Evolutionary conservation across 2,329 filamentous ascomycete genomes (phyloP).

Genomic region (Dactylellina haptotyla): DNA sequence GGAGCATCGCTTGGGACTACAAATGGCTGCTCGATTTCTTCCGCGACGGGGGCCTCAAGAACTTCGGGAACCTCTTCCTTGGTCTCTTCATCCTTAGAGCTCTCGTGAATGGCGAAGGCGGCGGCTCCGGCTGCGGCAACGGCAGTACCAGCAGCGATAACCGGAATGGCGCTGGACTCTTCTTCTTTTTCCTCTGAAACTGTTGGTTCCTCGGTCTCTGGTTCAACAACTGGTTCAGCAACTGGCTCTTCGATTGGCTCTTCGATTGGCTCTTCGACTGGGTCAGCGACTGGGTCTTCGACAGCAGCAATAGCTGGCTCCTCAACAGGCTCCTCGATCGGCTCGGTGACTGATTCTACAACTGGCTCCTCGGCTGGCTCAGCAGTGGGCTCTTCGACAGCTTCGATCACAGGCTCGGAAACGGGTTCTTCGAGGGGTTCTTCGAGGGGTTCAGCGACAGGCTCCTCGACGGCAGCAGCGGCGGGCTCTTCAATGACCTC

Average conservation of each 20-base stretch:
- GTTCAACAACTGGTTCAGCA: neutral
- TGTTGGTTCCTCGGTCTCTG: neutral
- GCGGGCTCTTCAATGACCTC: neutral
- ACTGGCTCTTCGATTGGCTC: constrained; percentile 1
- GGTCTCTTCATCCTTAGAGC: constrained; percentile 15
- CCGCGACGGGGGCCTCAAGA: neutral
- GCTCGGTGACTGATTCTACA: neutral
- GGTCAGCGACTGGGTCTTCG: neutral
- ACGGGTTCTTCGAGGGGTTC: neutral
- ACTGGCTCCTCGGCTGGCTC: constrained; percentile 3
- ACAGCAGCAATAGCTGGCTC: constrained; percentile 4
- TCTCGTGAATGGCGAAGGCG: constrained; percentile 31
- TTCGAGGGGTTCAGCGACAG: neutral
- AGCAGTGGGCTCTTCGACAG: constrained; percentile 6
- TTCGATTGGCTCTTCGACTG: neutral
- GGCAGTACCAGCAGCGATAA: constrained; percentile 27
- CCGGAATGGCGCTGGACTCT: constrained; percentile 17
- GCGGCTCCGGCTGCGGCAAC: constrained; percentile 26
- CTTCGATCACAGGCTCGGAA: constrained; percentile 2
- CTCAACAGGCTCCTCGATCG: neutral
- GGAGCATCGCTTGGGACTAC: constrained; percentile 19
- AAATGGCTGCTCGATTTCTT: constrained; percentile 33
- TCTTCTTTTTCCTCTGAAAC: constrained; percentile 14
- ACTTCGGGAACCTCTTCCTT: constrained; percentile 1
- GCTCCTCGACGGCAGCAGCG: neutral